Evolutionary conservation across 768 basidiomycete genomes (phyloP).

Genomic region (Exidia glandulosa): DNA sequence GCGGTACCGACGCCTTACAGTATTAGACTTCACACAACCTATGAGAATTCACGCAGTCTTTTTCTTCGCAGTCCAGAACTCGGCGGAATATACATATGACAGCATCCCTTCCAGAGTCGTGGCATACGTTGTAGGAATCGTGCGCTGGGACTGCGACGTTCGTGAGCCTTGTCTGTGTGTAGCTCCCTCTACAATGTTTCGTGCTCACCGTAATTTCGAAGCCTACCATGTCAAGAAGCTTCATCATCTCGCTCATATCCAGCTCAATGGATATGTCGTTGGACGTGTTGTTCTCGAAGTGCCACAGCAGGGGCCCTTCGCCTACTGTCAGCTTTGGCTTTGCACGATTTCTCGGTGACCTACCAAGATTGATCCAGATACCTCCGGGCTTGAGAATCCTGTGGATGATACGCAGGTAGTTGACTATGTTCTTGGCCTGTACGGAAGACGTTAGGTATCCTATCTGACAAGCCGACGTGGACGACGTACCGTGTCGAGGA

Average conservation of each 20-base stretch:
- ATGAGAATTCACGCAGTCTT: background rate
- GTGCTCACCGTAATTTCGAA: slow-evolving; percentile 67
- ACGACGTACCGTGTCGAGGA: slow-evolving; percentile 76
- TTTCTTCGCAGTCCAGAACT: slow-evolving; percentile 73
- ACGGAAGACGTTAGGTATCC: background rate
- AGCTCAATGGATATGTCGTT: slow-evolving; percentile 81
- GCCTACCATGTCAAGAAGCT: slow-evolving; percentile 58
- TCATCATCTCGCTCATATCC: slow-evolving; percentile 80
- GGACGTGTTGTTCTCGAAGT: slow-evolving; percentile 81
- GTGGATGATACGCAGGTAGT: slow-evolving; percentile 82
- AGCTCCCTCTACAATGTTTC: background rate
- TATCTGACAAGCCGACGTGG: background rate
- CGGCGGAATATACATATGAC: slow-evolving; percentile 70
- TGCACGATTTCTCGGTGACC: slow-evolving; percentile 3
- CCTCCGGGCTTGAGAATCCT: slow-evolving; percentile 74
- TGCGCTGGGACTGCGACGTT: slow-evolving; percentile 56
- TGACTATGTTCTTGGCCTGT: slow-evolving; percentile 85
- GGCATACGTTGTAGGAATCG: slow-evolving; percentile 77
- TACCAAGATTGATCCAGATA: slow-evolving; percentile 84
- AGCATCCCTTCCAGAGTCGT: slow-evolving; percentile 74
- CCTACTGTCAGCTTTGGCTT: background rate
- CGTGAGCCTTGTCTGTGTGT: background rate
- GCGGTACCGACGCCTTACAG: too few relatives aligned
- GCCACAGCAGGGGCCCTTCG: slow-evolving; percentile 87
- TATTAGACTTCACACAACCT: background rate